phyloP scores from a whole-genome alignment of 1,284 basidiomycete genomes.

The Rugosomyces carneus region DNA sequence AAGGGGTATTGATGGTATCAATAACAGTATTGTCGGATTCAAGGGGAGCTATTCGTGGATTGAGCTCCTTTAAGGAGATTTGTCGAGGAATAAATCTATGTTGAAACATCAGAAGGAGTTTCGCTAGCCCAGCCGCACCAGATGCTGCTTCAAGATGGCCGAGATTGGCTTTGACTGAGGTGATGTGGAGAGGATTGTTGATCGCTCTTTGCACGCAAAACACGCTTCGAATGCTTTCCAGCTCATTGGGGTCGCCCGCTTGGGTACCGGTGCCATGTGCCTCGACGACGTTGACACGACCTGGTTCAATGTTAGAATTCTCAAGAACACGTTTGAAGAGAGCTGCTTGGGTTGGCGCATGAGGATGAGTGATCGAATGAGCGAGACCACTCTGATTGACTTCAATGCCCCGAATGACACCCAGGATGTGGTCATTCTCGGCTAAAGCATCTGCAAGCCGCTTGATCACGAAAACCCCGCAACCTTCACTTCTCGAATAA shows the following conservation, averaged over 20 bases:
- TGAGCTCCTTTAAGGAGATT: constrained; percentile 51
- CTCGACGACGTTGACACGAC: constrained; percentile 55
- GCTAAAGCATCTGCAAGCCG: constrained; percentile 56
- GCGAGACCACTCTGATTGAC: constrained; percentile 64
- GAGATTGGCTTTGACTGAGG: constrained; percentile 66
- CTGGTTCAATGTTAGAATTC: constrained; percentile 38
- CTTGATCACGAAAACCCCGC: constrained; percentile 66
- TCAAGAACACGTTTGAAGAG: constrained; percentile 47
- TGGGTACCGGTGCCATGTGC: constrained; percentile 71
- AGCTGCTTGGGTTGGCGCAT: constrained; percentile 49
- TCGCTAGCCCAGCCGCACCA: constrained; percentile 63
- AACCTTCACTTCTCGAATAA: constrained; percentile 69
- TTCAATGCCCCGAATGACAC: constrained; percentile 61
- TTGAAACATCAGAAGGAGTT: constrained; percentile 62
- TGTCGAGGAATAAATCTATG: constrained; percentile 50
- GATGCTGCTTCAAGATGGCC: constrained; percentile 73
- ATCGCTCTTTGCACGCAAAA: constrained; percentile 36
- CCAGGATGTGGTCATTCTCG: constrained; percentile 62
- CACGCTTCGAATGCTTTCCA: constrained; percentile 55
- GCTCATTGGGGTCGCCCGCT: constrained; percentile 60
- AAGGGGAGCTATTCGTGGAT: constrained; percentile 48
- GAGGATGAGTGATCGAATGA: constrained; percentile 66
- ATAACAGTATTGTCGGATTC: constrained; percentile 47
- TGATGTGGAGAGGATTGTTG: constrained; percentile 53
- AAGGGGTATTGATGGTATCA: constrained; percentile 32